Evolutionary conservation across 2,329 filamentous ascomycete genomes (phyloP), one percentile per base, ranked within the genome.

Genomic region (Sclerotinia subarctica): DNA sequence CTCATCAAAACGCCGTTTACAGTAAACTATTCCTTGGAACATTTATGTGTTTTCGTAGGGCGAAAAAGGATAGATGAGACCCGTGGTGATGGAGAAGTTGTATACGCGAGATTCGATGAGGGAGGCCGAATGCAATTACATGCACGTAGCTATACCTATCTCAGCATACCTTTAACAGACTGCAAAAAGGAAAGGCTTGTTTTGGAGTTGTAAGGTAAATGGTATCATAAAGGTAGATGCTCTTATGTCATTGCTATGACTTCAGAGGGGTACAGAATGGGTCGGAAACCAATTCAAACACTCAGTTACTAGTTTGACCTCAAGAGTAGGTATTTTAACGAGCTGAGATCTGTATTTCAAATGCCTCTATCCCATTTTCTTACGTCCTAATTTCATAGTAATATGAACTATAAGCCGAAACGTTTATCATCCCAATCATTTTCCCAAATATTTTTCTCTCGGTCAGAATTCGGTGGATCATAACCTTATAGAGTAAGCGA

Each of bases 321-420:
- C 13, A 10, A 46, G 8, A 19, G 56, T 24, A 6, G 1, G 44
- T 11, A 19, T 59, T 32, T 59, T 10, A 47, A 59, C 15, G 57
- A 59, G 42, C 57, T 46, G 24, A 59, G 42, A 59, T 29, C 15
- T 26, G 19, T 42, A 47, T 46, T 47, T 32, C 3, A 47, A n/a
- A 2, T 59, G 11, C 38, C 42, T 7, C 8, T 17, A 47, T 47
- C 32, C 26, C 19, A 29, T n/a, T 59, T 47, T 3, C 2, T 46
- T 47, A 15, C 8, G 17, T 1, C 1, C 1, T 13, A 6, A 4
- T 2, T 7, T 32, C 10, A 32, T 5, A 10, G 1, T 0, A 19
- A 21, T 21, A 21, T 26, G 51, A 17, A 52, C 51, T 17, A 19
- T 1, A 29, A 3, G 51, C 26, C 19, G 24, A 6, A 29, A 21